Percentiles rank a stretch among this genome's conserved stretches.
Conservation (phyloP, 208 protist species). For the Trypanosoma conorhini region DNA sequence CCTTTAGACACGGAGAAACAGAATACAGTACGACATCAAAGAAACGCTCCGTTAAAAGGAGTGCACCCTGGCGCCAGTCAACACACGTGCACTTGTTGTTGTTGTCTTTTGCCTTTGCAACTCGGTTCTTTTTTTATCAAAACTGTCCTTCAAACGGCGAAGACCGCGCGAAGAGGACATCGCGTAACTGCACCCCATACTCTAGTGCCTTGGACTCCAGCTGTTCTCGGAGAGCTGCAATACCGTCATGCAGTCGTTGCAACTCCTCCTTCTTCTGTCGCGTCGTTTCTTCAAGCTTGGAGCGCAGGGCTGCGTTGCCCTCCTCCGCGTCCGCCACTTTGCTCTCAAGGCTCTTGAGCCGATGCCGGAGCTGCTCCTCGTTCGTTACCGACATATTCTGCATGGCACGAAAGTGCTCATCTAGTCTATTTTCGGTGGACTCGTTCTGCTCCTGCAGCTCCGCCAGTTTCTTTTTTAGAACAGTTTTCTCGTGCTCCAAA, state of each 20-base stretch:
- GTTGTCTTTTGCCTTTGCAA: constrained; percentile 4
- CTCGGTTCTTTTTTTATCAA: background rate
- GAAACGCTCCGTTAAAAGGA: background rate
- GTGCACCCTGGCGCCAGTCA: background rate
- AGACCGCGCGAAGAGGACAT: constrained; percentile 54
- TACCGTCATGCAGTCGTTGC: constrained; percentile 79
- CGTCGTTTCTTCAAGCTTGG: constrained; percentile 51
- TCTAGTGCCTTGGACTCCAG: constrained; percentile 90
- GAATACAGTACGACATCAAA: background rate
- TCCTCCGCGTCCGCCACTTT: constrained; percentile 60
- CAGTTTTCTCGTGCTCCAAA: constrained; percentile 50
- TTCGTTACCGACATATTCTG: constrained; percentile 60
- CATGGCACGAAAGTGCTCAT: constrained; percentile 67
- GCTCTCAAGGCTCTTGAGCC: constrained; percentile 64
- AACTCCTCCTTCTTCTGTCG: constrained; percentile 69
- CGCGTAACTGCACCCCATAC: constrained; percentile 91
- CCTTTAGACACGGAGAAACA: background rate
- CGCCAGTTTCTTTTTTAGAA: constrained; percentile 53
- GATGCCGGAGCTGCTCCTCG: constrained; percentile 81
- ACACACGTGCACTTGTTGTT: background rate
- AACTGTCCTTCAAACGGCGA: constrained; percentile 14
- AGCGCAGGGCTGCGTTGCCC: constrained; percentile 65
- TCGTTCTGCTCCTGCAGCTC: constrained; percentile 65
- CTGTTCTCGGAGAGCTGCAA: constrained; percentile 68
- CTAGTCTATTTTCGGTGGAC: constrained; percentile 43